phyloP scores from a whole-genome alignment of 495 filamentous ascomycete genomes.

The Viridothelium virens region DNA sequence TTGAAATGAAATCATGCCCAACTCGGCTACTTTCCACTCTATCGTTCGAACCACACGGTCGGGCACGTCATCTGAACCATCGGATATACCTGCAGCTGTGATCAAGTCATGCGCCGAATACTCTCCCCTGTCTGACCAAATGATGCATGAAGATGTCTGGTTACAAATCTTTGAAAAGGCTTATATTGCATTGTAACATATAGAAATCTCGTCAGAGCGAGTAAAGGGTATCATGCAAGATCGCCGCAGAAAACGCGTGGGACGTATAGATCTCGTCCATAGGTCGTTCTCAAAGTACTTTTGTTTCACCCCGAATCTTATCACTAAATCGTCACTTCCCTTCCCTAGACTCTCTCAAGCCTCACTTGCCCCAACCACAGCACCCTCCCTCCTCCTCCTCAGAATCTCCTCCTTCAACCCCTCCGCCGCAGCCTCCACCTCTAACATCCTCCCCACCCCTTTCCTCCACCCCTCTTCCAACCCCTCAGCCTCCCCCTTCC shows the following conservation, averaged over 20 bases:
- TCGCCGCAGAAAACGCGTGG: not conserved
- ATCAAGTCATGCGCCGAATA: not conserved
- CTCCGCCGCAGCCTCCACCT: conserved; percentile 65
- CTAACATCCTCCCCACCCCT: conserved; percentile 44
- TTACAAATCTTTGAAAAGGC: not conserved
- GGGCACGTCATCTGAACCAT: not conserved
- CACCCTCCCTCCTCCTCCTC: conserved; percentile 42
- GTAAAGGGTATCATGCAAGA: conserved; percentile 3
- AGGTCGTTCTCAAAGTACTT: not conserved
- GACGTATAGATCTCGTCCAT: not conserved
- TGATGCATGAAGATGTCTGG: not conserved
- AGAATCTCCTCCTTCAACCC: conserved; percentile 56
- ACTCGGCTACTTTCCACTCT: not conserved
- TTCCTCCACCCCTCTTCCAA: conserved; percentile 60
- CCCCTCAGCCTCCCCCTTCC: conserved; percentile 55
- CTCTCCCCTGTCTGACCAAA: not conserved
- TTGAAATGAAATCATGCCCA: not conserved
- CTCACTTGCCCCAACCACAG: not conserved
- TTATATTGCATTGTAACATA: not conserved
- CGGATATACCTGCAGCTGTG: not conserved
- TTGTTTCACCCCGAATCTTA: not conserved
- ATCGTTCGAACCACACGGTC: not conserved
- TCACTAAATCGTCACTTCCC: too few species aligned
- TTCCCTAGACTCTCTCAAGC: not conserved
- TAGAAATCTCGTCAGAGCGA: not conserved